These are phyloP conservation scores for Besnoitia besnoiti DNA, from an alignment of 169 alveolate species.

Conservation along the genomic window DNA sequence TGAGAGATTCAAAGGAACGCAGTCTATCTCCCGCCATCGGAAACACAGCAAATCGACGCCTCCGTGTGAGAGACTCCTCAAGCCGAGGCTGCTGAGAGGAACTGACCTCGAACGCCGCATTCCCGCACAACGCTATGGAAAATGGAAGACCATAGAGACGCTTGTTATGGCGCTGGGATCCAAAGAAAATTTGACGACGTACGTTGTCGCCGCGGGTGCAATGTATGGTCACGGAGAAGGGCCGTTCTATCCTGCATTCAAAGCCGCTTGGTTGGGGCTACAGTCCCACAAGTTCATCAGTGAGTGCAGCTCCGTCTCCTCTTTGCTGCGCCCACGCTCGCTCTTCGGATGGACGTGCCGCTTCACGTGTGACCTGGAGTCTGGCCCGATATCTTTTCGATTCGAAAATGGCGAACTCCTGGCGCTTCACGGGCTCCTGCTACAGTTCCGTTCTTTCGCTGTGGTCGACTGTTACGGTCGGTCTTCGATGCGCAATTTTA, in stretches of 20 bases:
- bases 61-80: not conserved
- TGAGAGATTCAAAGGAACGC: not conserved
- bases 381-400: too few species aligned
- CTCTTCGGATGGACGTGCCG: too few species aligned
- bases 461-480: too few species aligned
- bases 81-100: not conserved
- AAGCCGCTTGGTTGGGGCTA: constrained; percentile 71
- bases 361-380: too few species aligned
- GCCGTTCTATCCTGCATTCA: constrained; percentile 79
- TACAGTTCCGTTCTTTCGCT: too few species aligned
- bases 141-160: constrained; percentile 86
- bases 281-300: constrained; percentile 56
- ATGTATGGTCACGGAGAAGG: constrained; percentile 92
- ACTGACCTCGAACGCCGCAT: constrained; percentile 13
- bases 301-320: constrained; percentile 16
- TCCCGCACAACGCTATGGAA: constrained; percentile 76
- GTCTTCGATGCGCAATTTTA: too few species aligned
- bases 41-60: not conserved
- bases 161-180: constrained; percentile 80
- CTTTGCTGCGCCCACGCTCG: too few species aligned
- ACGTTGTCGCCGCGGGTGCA: constrained; percentile 87
- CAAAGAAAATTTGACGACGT: constrained; percentile 80
- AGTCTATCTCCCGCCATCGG: not conserved
- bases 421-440: too few species aligned
- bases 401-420: too few species aligned